Evolutionary conservation across 2,329 filamentous ascomycete species (phyloP).

Genomic region (Triangularia verruculosa): DNA sequence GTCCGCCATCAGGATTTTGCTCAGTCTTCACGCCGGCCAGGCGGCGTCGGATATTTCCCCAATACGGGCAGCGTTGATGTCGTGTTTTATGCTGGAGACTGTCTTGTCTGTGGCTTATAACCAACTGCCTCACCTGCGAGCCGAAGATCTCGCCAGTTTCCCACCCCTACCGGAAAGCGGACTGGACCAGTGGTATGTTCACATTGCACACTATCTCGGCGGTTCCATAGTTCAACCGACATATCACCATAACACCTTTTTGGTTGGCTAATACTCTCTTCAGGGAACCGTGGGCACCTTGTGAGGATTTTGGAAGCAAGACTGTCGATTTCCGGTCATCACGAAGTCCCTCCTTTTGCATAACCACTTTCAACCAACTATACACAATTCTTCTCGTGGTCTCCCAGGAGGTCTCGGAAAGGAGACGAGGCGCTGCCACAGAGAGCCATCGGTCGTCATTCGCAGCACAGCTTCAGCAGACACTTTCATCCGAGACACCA

Average conservation of each 20-base stretch:
- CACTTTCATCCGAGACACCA: slow-evolving; percentile 22
- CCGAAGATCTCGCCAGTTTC: slow-evolving; percentile 44
- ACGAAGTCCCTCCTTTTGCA: slow-evolving; percentile 34
- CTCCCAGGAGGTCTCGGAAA: slow-evolving; percentile 14
- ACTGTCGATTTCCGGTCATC: slow-evolving; percentile 25
- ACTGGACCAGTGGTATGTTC: slow-evolving; percentile 58
- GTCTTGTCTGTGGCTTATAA: slow-evolving; percentile 51
- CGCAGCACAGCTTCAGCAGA: slow-evolving; percentile 20
- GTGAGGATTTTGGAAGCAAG: slow-evolving; percentile 36
- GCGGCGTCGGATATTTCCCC: slow-evolving; percentile 3
- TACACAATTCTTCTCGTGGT: slow-evolving; percentile 39
- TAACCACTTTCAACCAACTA: slow-evolving; percentile 44
- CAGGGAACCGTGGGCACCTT: slow-evolving; percentile 63
- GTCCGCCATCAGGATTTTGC: slow-evolving; percentile 55
- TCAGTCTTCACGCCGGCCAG: slow-evolving; percentile 28
- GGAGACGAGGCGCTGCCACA: neutral
- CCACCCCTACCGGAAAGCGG: slow-evolving; percentile 59
- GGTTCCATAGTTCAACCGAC: neutral
- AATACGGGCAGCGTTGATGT: slow-evolving; percentile 39
- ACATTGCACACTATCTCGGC: neutral
- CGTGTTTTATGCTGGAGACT: slow-evolving; percentile 62
- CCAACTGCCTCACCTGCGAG: slow-evolving; percentile 48
- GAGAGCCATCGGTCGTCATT: slow-evolving; percentile 14
- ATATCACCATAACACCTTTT: neutral
- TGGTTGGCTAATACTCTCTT: neutral